Evolutionary conservation across 164 flowering plant genomes (phyloP).

Genomic region (Annona cherimola): DNA sequence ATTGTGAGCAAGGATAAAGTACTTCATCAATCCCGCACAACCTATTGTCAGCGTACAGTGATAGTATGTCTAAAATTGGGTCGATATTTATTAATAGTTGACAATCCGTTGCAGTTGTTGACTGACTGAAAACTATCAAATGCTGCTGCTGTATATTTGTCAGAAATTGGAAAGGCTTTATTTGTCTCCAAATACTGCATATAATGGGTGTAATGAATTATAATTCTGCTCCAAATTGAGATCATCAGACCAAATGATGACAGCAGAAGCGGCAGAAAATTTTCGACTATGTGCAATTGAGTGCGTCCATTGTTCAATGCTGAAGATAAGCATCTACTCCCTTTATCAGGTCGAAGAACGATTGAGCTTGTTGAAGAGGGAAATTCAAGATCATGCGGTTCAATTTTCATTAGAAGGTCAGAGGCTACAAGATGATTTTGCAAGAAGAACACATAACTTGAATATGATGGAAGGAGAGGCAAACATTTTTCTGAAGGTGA

Average conservation of each 20-base stretch:
- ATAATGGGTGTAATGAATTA: background rate
- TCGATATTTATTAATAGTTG: no score
- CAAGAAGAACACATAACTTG: conserved; percentile 37
- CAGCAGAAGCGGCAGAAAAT: background rate
- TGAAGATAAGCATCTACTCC: background rate
- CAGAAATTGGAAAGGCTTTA: background rate
- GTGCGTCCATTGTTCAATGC: background rate
- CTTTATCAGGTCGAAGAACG: conserved; percentile 53
- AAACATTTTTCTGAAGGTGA: conserved; percentile 52
- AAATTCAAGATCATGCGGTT: conserved; percentile 41
- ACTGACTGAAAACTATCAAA: no score
- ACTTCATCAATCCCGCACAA: no score
- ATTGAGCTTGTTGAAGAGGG: conserved; percentile 44
- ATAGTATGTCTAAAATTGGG: no score
- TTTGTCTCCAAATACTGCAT: background rate
- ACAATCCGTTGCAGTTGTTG: no score
- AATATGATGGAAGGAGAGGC: conserved; percentile 53
- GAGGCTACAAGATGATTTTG: conserved; percentile 38
- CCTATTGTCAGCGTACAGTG: no score
- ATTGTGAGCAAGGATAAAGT: no score
- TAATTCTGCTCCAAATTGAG: background rate
- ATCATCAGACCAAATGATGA: background rate
- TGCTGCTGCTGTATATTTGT: background rate
- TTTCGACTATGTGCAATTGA: background rate
- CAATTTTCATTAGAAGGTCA: conserved; percentile 50